Conservation (phyloP, 2,329 filamentous ascomycete genomes). For the Aspergillus ochraceus region DNA sequence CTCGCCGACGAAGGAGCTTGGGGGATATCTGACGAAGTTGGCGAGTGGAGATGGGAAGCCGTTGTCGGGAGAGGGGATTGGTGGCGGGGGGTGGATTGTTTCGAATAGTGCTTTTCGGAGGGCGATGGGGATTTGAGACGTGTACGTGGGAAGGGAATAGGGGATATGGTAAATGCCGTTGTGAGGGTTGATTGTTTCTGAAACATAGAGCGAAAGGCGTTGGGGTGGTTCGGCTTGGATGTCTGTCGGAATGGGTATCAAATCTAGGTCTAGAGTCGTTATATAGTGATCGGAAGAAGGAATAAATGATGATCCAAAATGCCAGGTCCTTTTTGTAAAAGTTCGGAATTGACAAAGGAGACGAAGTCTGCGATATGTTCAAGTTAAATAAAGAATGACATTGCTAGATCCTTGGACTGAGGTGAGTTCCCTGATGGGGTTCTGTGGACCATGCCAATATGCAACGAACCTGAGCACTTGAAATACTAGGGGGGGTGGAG, state of each 20-base stretch:
- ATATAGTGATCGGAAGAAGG: too few species aligned
- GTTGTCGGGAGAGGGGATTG: slow-evolving; percentile 5
- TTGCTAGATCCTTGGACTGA: too few species aligned
- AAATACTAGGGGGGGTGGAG: too few species aligned
- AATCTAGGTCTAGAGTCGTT: not conserved
- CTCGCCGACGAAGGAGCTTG: slow-evolving; percentile 51
- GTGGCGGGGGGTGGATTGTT: slow-evolving; percentile 12
- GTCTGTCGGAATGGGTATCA: not conserved
- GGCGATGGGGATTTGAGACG: slow-evolving; percentile 6
- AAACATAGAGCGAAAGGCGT: not conserved
- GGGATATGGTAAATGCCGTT: not conserved
- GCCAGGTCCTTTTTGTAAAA: too few species aligned
- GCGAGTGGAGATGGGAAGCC: slow-evolving; percentile 30
- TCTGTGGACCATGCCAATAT: too few species aligned
- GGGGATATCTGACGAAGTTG: slow-evolving; percentile 49
- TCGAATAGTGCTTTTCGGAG: slow-evolving; percentile 13
- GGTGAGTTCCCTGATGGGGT: too few species aligned
- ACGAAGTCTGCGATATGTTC: too few species aligned
- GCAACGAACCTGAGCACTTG: too few species aligned
- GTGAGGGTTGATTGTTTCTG: not conserved
- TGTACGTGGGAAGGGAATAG: not conserved
- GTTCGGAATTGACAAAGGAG: too few species aligned
- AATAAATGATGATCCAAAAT: too few species aligned
- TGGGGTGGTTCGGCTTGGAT: too few species aligned
- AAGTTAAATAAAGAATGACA: too few species aligned